Base-by-base conservation (phyloP, 441 rosid genomes). In the Manihot esculenta region DNA sequence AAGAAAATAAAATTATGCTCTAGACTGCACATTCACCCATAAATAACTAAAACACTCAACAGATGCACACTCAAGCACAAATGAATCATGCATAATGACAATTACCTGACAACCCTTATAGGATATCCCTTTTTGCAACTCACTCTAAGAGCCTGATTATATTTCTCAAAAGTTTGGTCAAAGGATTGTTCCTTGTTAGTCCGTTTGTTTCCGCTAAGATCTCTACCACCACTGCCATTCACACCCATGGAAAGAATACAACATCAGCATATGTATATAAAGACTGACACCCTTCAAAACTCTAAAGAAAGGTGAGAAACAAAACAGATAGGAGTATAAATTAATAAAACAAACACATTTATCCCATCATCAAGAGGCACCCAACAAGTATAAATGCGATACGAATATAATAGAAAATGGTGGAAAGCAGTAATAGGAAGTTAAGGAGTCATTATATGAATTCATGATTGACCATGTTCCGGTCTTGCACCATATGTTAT, bases 41-140 rank as follows among this genome's bases (percentile, higher is more conserved):
- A 9, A 1, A 17, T 15, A 20, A 38, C 13, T 23, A 56, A 51
- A 38, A 26, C 10, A 42, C 42, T 7, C 15, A 57, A 56, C 41
- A 0, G 4, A 35, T 35, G 5, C 7, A 35, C 41, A 30, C 4
- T 30, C 33, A 35, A 35, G 5, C 4, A 35, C 41, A 35, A 35
- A 6, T 35, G 41, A 35, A 35, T 35, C 41, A 35, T 35, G 41
- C 7, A 35, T 35, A 2, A 3, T 13, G 27, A 14, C 62, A 33
- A n/a, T 66, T 48, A 87, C 97, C 97, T 87, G 61, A 92, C 89
- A 50, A 94, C 99, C 50, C 97, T 88, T 35, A 94, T 91, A 33
- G 95, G 97, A 47, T 92, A 89, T 0, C 99, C 97, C 75, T 80
- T 87, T 69, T 14, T 70, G 78, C 97, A 94, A 69, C 97, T 92